phyloP scores from a whole-genome alignment of 768 basidiomycete genomes.

The Suillus weaverae region DNA sequence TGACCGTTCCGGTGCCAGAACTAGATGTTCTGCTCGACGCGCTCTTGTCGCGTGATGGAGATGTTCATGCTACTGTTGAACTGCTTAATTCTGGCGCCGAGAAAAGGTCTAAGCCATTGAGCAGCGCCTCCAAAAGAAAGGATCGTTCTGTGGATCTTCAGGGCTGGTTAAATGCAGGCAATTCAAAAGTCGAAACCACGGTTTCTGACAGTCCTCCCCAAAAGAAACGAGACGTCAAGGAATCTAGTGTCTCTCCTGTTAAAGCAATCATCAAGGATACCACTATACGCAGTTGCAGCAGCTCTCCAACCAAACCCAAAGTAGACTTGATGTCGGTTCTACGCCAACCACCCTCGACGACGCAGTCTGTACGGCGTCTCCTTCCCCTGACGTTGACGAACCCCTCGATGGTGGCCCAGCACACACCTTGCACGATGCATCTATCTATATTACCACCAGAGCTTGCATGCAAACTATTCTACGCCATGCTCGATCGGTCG shows the following conservation, averaged over 20 bases:
- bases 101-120: conserved; percentile 16
- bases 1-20: conserved; percentile 35
- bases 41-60: conserved; percentile 54
- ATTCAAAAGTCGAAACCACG: neutral
- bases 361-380: conserved; percentile 36
- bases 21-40: conserved; percentile 55
- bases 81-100: conserved; percentile 32
- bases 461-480: conserved; percentile 73
- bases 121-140: conserved; percentile 42
- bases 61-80: conserved; percentile 52
- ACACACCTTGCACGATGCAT: conserved; percentile 79
- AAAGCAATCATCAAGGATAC: conserved; percentile 17
- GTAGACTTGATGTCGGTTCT: conserved; percentile 59
- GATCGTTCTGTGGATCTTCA: conserved; percentile 48
- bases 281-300: conserved; percentile 6
- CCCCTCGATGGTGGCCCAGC: conserved; percentile 61
- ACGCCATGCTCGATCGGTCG: conserved; percentile 66
- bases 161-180: conserved; percentile 49
- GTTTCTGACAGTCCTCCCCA: neutral
- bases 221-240: conserved; percentile 19
- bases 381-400: conserved; percentile 64
- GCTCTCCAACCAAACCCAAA: conserved; percentile 31
- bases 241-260: conserved; percentile 8
- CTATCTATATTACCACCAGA: conserved; percentile 67
- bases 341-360: conserved; percentile 45